phyloP scores from a whole-genome alignment of 192 early-diverging fungal genomes.

The Thamnidium elegans region DNA sequence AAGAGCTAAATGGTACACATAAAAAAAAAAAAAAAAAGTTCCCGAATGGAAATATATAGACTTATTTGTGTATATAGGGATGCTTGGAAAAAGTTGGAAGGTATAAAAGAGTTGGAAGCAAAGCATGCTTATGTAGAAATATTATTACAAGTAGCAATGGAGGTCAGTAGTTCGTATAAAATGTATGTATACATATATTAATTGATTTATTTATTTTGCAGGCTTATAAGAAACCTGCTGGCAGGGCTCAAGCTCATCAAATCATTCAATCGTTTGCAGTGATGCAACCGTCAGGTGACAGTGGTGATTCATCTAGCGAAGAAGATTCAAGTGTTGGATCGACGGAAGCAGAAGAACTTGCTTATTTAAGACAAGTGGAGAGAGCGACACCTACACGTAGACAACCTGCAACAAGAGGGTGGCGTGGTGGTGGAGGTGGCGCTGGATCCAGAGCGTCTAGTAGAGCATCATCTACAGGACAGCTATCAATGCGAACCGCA shows the following conservation, averaged over 20 bases:
- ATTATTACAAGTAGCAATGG: conserved; percentile 24
- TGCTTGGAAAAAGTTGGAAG: conserved; percentile 41
- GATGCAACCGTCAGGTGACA: conserved; percentile 21
- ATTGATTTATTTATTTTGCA: not conserved
- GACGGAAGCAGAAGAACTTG: conserved; percentile 34
- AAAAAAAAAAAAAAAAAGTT: not conserved
- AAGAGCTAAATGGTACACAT: conserved; percentile 42
- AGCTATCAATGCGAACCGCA: conserved; percentile 3
- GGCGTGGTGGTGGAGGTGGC: too few relatives aligned
- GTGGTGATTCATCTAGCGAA: conserved; percentile 25
- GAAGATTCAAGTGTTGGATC: conserved; percentile 14
- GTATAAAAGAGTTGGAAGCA: conserved; percentile 46
- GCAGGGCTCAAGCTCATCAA: conserved; percentile 30
- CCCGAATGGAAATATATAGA: not conserved
- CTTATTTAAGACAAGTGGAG: conserved; percentile 31
- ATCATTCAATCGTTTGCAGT: conserved; percentile 39
- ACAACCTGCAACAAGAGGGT: too few relatives aligned
- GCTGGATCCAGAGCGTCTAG: not conserved
- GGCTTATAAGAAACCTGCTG: conserved; percentile 31
- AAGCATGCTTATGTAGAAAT: conserved; percentile 41
- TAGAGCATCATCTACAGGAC: not conserved
- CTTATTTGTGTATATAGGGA: conserved; percentile 21
- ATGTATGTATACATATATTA: not conserved
- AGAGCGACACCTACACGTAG: not conserved
- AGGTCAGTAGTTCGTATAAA: conserved; percentile 6